phyloP scores from a whole-genome alignment of 1,139 yeast species.

The Lodderomyces orthopsilosis region DNA sequence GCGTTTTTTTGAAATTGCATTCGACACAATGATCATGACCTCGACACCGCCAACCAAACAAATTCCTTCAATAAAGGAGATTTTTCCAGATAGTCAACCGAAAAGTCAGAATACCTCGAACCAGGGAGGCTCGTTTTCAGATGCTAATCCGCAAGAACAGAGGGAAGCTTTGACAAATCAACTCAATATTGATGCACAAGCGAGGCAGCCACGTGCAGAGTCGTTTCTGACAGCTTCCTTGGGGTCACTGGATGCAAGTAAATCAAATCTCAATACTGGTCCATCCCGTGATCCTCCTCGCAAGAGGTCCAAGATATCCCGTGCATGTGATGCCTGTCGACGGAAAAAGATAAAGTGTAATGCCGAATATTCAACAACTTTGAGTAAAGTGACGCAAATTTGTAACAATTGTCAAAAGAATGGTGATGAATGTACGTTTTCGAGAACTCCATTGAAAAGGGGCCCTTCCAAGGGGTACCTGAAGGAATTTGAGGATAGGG shows the following conservation, averaged over 20 bases:
- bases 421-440: constrained; percentile 57
- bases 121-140: too few species aligned
- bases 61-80: constrained; percentile 3
- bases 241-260: not conserved
- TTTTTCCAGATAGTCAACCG: constrained; percentile 2
- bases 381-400: constrained; percentile 44
- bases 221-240: not conserved
- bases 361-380: constrained; percentile 45
- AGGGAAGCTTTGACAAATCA: not conserved
- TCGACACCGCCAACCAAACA: constrained; percentile 1
- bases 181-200: not conserved
- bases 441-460: constrained; percentile 67
- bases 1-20: too few species aligned
- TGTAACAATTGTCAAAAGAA: constrained; percentile 60
- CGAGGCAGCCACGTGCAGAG: not conserved
- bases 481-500: constrained; percentile 39
- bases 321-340: constrained; percentile 70
- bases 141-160: not conserved
- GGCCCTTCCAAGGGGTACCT: constrained; percentile 76
- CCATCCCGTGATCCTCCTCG: constrained; percentile 31
- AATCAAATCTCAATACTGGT: not conserved
- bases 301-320: constrained; percentile 61
- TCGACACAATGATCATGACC: constrained; percentile 4
- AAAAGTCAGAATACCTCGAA: not conserved
- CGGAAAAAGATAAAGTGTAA: constrained; percentile 63